Base-by-base conservation (phyloP, 78 protist genomes). In the Isochrysis galbana region DNA sequence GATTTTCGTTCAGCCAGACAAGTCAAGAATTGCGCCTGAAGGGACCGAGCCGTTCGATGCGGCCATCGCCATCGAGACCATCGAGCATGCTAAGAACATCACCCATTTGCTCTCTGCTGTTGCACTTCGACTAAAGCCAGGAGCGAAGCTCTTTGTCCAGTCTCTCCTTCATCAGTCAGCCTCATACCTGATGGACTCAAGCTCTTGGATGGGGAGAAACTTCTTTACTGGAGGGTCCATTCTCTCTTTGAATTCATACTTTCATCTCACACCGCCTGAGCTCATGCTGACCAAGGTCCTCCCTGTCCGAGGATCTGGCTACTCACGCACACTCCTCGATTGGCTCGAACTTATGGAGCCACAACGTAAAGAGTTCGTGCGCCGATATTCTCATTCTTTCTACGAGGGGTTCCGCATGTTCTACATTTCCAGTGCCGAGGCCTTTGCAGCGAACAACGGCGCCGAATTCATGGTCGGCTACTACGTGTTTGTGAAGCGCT, bases 361-460 rank as follows among this genome's bases (percentile, higher is more conserved):
- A 10, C 14, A 29, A 17, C 34, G 41, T 21, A 23, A 36, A 21
- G 41, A 3, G 22, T 17, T 70, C 41, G 80, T 70, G 32, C 7
- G 4, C 22, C 29, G 11, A 41, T 70, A 70, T 21, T 36, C 45
- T 23, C 11, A 19, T 41, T 17, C 3, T 41, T 70, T 70, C 41
- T 70, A 70, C 80, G 80, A 70, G 22, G 80, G 80, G 44, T 70
- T 70, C 41, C 80, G 80, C 80, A 70, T 70, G 80, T 70, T 70
- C 41, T 70, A 70, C 41, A 14, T 70, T 17, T 4, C 42, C 23
- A 2, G 14, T 17, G 80, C 80, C 41, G 80, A 70, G 41, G 80
- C 80, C 41, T 70, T 70, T 17, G 80, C 41, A 17, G 80, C 80
- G 39, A 70, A 70, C 41, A 14, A n/a, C 42, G 80, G 80, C 41